Base-by-base conservation (phyloP, 164 flowering plant species). In the Chimonanthus salicifolius region DNA sequence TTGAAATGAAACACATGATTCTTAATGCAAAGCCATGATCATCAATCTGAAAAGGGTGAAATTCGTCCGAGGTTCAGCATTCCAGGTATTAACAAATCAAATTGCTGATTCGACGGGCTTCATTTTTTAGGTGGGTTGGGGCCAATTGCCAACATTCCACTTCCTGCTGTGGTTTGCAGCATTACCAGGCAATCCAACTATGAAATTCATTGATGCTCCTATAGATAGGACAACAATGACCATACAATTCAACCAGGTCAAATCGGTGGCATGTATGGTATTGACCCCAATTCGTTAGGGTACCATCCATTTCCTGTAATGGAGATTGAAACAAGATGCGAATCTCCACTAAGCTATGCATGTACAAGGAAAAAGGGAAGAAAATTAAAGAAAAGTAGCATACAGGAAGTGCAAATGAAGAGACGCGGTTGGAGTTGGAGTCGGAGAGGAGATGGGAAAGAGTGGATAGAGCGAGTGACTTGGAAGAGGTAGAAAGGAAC, bases 381-480 rank as follows among this genome's bases (percentile, higher is more conserved):
- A 9, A 43, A 13, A 64, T 33, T 33, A 33, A 43, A 54, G 13
- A 47, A 11, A 7, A 49, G 33, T 13, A 6, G 70, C 88, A 82
- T 83, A 94, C 98, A 1, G 92, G 91, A 65, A 89, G 78, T 5
- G 91, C 91, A 64, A 90, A 79, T 20, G 82, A 73, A 76, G 86
- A 79, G 82, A 86, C 51, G 75, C 78, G 54, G 63, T 77, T 83
- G 62, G 80, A 43, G 77, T 77, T 68, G 68, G 74, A 71, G 47
- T 90, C 82, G 62, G 91, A 86, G 75, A 92, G 85, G 63, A 90
- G 89, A 77, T 87, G 88, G 49, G 87, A 83, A 79, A 94, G 92
- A 8, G 87, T 81, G 70, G 82, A 78, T 68, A 90, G 92, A 74
- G 89, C 74, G 4, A 85, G 78, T 45, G 89, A 74, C 70, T 88